Evolutionary conservation across 352 stramenopile genomes (phyloP), one percentile per base, ranked within the genome.

Genomic region (Aphanomyces euteiches): DNA sequence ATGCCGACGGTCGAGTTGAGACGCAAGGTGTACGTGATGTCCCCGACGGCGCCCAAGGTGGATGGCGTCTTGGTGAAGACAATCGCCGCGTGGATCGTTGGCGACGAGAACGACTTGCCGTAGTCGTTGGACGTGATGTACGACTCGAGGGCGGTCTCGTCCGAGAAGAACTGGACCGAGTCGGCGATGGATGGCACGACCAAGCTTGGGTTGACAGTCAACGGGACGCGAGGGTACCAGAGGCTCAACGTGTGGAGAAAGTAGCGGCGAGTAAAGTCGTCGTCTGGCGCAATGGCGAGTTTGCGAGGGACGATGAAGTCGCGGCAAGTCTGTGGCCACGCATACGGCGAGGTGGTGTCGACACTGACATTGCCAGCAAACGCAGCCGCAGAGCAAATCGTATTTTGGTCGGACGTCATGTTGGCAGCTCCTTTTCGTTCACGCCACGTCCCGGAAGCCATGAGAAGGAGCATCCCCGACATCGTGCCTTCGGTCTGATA

Each of bases 221-320:
- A 65, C 6, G 74, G 66, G 56, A 90, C 61, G 2, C 84, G 81
- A 15, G 84, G 84, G 41, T 90, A 80, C 83, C 84, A 92, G 15
- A 53, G 58, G 45, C 84, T 75, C 56, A 92, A 48, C 2, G 76
- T 61, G 10, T 67, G 43, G 0, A 74, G 60, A 43, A 92, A 78
- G 60, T 92, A 92, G 28, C 81, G 47, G 8, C 85, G 80, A 17
- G 85, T 90, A 67, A 83, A 92, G 1, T 70, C n/a, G 1, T 74
- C 88, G 70, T 92, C 83, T 0, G 85, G 85, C 3, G 82, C 79
- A 59, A 92, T 87, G 4, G 80, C 82, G 45, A 92, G 77, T 54
- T 88, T 90, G 78, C 87, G 89, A 0, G 83, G 81, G 5, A 75
- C 58, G 60, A 92, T 69, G 54, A 80, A 84, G 19, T 73, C 76